Base-by-base conservation (phyloP, 441 rosid species). In the Aquilaria agallochum region DNA sequence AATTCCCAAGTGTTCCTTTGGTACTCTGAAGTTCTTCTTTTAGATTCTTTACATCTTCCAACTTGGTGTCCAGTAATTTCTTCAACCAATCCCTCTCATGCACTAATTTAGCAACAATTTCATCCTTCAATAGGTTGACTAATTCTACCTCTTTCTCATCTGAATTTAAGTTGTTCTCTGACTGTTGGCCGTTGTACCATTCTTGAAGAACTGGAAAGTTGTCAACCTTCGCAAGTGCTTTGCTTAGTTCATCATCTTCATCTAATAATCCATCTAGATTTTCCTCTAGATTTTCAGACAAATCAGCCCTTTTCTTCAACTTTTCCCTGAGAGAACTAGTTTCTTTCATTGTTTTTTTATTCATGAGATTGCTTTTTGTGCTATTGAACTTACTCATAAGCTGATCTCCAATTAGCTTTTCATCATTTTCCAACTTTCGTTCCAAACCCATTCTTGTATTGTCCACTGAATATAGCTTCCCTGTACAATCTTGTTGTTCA, bases 61-160 rank as follows among this genome's bases (percentile, higher is more conserved):
- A 27, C 73, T 88, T 93, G n/a, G 32, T 44, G 36, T 81, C 86
- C 67, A 89, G 73, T 77, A 58, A 67, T 68, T 72, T 74, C 71
- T 56, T 83, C 61, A 83, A 66, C 56, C 76, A 82, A 64, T 85
- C 85, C 61, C 69, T 86, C 76, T 89, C 89, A 62, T 69, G 66
- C 52, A 74, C 73, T 66, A 95, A 68, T 60, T 66, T 71, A 54
- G 70, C 67, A 74, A 91, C 76, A n/a, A 91, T 74, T 66, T 80
- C 78, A 69, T 76, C 80, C 66, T 78, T 74, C 20, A 89, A 75
- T 66, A 63, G 72, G 50, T 61, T 72, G 68, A 86, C 68, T 15
- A 15, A 15, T 70, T 84, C 92, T 12, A 68, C 59, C 63, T 82
- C 82, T 69, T 72, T 82, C 64, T 72, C 86, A 46, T 61, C 74